Evolutionary conservation across 148 eudicot species (phyloP).

Genomic region (Amaranthus palmeri): DNA sequence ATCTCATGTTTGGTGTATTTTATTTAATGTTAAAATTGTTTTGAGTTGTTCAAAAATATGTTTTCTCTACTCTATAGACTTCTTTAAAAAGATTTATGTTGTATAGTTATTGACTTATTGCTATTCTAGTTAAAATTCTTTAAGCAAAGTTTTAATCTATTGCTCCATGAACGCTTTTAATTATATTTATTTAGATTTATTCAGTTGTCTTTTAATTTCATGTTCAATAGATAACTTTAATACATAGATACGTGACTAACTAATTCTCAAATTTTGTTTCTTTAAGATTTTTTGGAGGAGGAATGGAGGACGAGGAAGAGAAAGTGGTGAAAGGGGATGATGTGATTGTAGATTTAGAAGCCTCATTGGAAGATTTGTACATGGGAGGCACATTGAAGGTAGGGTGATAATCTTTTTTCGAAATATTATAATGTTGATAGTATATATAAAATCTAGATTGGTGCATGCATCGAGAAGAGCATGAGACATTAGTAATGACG

Average conservation of each 20-base stretch:
- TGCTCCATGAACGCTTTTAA: background rate
- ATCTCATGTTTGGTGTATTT: too few relatives aligned
- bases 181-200: background rate
- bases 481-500: background rate
- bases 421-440: background rate
- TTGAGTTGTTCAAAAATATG: too few relatives aligned
- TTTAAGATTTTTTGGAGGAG: slow-evolving; percentile 76
- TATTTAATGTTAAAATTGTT: too few relatives aligned
- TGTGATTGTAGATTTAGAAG: slow-evolving; percentile 94
- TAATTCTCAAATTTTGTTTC: slow-evolving; percentile 3
- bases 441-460: background rate
- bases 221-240: background rate
- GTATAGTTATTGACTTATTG: too few relatives aligned
- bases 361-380: slow-evolving; percentile 87
- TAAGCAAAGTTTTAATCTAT: background rate
- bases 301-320: slow-evolving; percentile 71
- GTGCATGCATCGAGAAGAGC: slow-evolving; percentile 1
- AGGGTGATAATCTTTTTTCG: slow-evolving; percentile 14
- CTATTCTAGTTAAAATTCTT: too few relatives aligned
- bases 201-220: background rate
- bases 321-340: slow-evolving; percentile 87
- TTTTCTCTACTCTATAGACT: too few relatives aligned
- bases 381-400: slow-evolving; percentile 97
- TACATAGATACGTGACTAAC: background rate
- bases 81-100: too few relatives aligned